These are phyloP conservation scores for Neurospora tetraspora DNA, from an alignment of 495 filamentous ascomycete species.

Conservation along the genomic window DNA sequence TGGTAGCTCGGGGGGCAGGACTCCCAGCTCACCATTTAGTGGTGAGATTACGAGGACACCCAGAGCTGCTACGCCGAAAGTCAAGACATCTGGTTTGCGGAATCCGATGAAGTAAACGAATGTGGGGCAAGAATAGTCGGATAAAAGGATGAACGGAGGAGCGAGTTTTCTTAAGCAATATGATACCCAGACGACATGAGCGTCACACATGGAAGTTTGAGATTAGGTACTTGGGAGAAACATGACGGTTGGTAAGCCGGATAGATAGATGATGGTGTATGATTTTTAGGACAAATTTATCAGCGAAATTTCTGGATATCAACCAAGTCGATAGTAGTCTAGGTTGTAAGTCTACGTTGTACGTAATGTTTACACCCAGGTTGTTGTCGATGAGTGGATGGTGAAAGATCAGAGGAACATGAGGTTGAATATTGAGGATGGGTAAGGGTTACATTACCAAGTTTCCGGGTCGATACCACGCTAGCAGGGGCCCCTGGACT, in stretches of 20 bases:
- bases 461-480: slow-evolving; percentile 8
- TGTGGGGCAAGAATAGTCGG: neutral
- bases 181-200: slow-evolving; percentile 9
- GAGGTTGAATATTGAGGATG: neutral
- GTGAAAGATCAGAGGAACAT: neutral
- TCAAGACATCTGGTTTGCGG: slow-evolving; percentile 13
- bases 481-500: slow-evolving; percentile 7
- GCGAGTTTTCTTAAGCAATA: neutral
- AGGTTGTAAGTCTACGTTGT: neutral
- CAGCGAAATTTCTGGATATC: neutral
- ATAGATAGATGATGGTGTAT: neutral
- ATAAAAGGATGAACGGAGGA: neutral
- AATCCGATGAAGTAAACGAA: slow-evolving; percentile 10
- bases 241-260: neutral
- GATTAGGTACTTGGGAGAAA: neutral
- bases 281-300: neutral
- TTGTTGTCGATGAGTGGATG: neutral
- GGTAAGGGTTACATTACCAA: slow-evolving; percentile 2
- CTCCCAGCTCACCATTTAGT: slow-evolving; percentile 40
- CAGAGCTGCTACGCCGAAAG: slow-evolving; percentile 18
- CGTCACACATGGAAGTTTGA: neutral
- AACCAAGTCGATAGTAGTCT: neutral
- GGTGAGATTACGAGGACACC: slow-evolving; percentile 21
- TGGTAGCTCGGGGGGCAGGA: slow-evolving; percentile 40
- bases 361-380: neutral